phyloP scores from a whole-genome alignment of 2,329 filamentous ascomycete species.

The Sclerotinia glacialis region DNA sequence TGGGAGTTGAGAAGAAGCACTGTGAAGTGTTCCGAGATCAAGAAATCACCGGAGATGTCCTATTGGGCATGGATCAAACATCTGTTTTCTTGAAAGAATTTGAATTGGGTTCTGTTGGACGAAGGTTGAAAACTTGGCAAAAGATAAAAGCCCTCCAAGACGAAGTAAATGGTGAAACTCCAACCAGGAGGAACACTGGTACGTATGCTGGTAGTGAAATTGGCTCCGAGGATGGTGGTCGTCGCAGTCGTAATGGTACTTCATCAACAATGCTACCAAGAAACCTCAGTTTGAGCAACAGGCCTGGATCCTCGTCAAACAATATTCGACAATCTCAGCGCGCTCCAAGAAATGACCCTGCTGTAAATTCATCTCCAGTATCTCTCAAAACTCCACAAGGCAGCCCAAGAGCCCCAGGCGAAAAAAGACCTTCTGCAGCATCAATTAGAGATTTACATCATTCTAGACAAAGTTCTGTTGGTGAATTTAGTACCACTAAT shows the following conservation, averaged over 20 bases:
- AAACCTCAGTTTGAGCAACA: constrained; percentile 36
- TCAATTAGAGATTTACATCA: constrained; percentile 81
- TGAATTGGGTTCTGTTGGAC: constrained; percentile 85
- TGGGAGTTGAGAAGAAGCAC: constrained; percentile 82
- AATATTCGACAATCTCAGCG: constrained; percentile 36
- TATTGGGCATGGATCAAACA: constrained; percentile 92
- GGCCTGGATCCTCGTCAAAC: constrained; percentile 31
- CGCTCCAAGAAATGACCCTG: constrained; percentile 39
- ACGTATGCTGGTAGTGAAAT: constrained; percentile 55
- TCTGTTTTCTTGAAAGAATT: constrained; percentile 95
- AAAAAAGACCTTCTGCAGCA: constrained; percentile 70
- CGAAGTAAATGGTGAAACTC: constrained; percentile 62
- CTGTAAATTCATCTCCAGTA: constrained; percentile 44
- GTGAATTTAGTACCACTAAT: constrained; percentile 43
- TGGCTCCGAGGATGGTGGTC: constrained; percentile 53
- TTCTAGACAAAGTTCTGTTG: constrained; percentile 72
- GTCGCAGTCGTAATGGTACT: constrained; percentile 44
- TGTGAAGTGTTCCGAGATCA: constrained; percentile 95
- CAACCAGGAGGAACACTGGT: constrained; percentile 52
- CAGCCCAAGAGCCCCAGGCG: constrained; percentile 40
- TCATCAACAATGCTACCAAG: constrained; percentile 34
- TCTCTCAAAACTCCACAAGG: constrained; percentile 43
- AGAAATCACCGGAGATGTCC: constrained; percentile 90
- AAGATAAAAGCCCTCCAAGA: constrained; percentile 91
- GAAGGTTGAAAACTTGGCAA: constrained; percentile 91